phyloP scores from a whole-genome alignment of 768 basidiomycete species.

The Collybia nuda region DNA sequence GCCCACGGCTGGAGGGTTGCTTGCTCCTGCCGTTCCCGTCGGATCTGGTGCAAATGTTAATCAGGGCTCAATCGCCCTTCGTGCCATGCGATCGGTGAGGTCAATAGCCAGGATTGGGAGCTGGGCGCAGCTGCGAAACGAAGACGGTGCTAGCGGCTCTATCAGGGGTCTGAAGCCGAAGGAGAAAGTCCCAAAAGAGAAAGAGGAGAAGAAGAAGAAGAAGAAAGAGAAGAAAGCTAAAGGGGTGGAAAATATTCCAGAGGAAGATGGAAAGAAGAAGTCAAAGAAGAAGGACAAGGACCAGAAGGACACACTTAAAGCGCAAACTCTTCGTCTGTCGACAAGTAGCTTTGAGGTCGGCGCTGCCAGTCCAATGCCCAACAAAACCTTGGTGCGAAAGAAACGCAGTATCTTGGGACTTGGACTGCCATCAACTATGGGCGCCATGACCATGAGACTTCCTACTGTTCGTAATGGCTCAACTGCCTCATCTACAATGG shows the following conservation, averaged over 20 bases:
- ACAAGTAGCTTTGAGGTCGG: constrained; percentile 72
- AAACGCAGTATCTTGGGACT: constrained; percentile 64
- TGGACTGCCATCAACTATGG: constrained; percentile 56
- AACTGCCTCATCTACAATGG: constrained; percentile 29
- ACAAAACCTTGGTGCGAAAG: constrained; percentile 44
- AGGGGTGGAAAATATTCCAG: constrained; percentile 11
- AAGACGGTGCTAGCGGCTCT: constrained; percentile 15
- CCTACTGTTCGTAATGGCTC: constrained; percentile 40
- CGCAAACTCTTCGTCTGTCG: constrained; percentile 44
- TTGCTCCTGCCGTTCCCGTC: constrained; percentile 32
- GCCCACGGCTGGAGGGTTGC: constrained; percentile 33
- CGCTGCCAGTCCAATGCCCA: constrained; percentile 40
- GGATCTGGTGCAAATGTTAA: constrained; percentile 9
- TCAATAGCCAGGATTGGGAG: constrained; percentile 71
- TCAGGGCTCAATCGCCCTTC: constrained; percentile 69
- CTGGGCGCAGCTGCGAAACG: constrained; percentile 61
- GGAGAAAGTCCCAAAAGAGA: constrained; percentile 12
- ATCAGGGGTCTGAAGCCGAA: neutral
- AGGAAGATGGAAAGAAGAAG: constrained; percentile 13
- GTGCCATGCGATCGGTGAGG: constrained; percentile 76
- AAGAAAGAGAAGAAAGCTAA: constrained; percentile 13
- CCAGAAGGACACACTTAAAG: constrained; percentile 33
- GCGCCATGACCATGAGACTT: constrained; percentile 33
- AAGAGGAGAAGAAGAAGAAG: constrained; percentile 31
- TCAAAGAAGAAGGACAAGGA: constrained; percentile 32